These are phyloP conservation scores for Elymus sibiricus DNA, from an alignment of 176 grass and related monocot species.

Conservation along the genomic window DNA sequence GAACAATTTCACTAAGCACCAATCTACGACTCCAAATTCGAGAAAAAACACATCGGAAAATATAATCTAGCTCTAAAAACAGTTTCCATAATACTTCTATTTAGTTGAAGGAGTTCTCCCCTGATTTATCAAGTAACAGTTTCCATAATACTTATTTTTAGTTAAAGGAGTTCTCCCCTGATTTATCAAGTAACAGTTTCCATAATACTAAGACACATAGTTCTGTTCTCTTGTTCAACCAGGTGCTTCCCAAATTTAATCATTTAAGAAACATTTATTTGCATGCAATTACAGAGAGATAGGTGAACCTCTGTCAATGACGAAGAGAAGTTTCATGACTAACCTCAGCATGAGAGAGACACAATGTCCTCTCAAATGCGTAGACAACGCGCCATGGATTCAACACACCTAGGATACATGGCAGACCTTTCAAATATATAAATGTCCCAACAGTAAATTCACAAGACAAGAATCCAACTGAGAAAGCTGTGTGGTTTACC, in stretches of 20 bases:
- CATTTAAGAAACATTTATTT: background rate
- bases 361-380: background rate
- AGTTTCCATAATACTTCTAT: background rate
- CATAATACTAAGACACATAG: background rate
- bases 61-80: background rate
- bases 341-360: background rate
- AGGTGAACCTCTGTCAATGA: background rate
- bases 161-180: background rate
- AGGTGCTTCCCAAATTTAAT: background rate
- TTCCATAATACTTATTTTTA: background rate
- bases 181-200: background rate
- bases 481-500: background rate
- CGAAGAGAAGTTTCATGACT: background rate
- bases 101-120: background rate
- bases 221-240: background rate
- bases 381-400: background rate
- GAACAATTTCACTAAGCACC: background rate
- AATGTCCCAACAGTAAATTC: background rate
- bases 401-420: constrained; percentile 11
- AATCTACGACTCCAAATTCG: background rate
- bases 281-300: background rate
- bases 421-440: constrained; percentile 2
- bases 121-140: background rate
- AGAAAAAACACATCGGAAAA: background rate
- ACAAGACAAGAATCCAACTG: background rate